A percentile compares a stretch with the other conserved stretches of the same genome.
Evolutionary conservation across 805 yeast genomes (phyloP).

Genomic region (Candida montana): DNA sequence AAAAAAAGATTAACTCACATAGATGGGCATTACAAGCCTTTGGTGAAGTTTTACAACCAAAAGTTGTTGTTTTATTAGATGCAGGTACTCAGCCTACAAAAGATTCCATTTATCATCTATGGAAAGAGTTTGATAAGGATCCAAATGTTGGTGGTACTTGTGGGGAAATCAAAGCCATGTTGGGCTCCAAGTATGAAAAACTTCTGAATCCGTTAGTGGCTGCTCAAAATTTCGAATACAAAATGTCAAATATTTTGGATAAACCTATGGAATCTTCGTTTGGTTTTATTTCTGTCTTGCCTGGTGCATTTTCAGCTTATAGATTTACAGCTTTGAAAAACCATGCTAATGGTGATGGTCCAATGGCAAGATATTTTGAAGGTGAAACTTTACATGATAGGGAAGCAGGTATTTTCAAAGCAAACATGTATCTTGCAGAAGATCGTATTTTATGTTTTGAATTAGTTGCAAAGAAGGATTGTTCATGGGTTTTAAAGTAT

Average conservation of each 20-base stretch:
- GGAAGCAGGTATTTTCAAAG: conserved; percentile 78
- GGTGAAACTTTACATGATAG: conserved; percentile 76
- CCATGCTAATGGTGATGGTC: conserved; percentile 68
- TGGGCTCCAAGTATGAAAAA: conserved; percentile 54
- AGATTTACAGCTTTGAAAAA: conserved; percentile 73
- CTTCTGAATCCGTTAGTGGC: conserved; percentile 86
- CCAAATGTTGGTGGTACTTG: conserved; percentile 94
- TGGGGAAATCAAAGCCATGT: conserved; percentile 88
- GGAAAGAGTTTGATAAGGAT: conserved; percentile 76
- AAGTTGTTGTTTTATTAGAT: conserved; percentile 77
- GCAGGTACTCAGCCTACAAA: conserved; percentile 91
- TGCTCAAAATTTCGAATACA: conserved; percentile 95
- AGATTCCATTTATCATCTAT: conserved; percentile 79
- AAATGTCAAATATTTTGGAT: conserved; percentile 90
- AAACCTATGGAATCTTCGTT: conserved; percentile 94
- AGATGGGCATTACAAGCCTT: conserved; percentile 96
- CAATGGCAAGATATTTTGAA: conserved; percentile 83
- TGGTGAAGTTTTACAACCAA: conserved; percentile 76
- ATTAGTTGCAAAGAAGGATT: conserved; percentile 74
- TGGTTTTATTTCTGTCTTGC: conserved; percentile 91
- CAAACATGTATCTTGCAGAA: conserved; percentile 96
- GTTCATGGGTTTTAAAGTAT: conserved; percentile 75
- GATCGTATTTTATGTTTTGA: conserved; percentile 95
- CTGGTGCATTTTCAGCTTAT: conserved; percentile 96
- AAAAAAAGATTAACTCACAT: conserved; percentile 89